A percentile compares a stretch with the other conserved stretches of the same genome.
These are phyloP conservation scores for Phytophthora ramorum DNA, from an alignment of 352 stramenopile species.

Conservation along the genomic window DNA sequence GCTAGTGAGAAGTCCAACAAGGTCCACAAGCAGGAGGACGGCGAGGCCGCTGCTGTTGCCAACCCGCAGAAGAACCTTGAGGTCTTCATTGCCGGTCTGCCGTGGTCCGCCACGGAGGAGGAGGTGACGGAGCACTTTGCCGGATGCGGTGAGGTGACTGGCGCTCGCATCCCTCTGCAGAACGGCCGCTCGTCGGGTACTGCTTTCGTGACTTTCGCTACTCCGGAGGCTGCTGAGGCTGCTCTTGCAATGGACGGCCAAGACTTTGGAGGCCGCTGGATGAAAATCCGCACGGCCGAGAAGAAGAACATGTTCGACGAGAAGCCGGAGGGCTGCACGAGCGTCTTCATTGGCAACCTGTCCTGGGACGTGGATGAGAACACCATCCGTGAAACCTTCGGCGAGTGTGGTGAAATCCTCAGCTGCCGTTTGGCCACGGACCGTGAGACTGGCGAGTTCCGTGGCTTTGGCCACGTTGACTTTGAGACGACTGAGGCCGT, in stretches of 20 bases:
- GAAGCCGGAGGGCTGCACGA: slow-evolving; percentile 96
- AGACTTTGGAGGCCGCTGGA: slow-evolving; percentile 95
- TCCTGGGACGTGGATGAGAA: slow-evolving; percentile 97
- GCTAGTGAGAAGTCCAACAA: slow-evolving; percentile 68
- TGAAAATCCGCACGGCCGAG: slow-evolving; percentile 94
- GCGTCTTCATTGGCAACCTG: slow-evolving; percentile 98
- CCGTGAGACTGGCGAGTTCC: slow-evolving; percentile 98
- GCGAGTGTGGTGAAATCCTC: slow-evolving; percentile 95
- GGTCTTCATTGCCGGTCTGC: slow-evolving; percentile 94
- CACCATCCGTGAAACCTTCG: slow-evolving; percentile 92
- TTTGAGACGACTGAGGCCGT: slow-evolving; percentile 96
- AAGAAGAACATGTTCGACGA: slow-evolving; percentile 88
- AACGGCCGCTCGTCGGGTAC: slow-evolving; percentile 94
- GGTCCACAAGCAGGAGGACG: slow-evolving; percentile 79
- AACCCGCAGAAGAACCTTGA: slow-evolving; percentile 64
- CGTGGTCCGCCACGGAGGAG: slow-evolving; percentile 95
- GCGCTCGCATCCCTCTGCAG: slow-evolving; percentile 86
- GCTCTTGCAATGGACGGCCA: slow-evolving; percentile 93
- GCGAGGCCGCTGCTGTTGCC: slow-evolving; percentile 57
- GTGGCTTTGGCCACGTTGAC: slow-evolving; percentile 98
- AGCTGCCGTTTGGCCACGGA: slow-evolving; percentile 96
- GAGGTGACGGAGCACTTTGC: slow-evolving; percentile 96
- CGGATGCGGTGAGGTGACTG: slow-evolving; percentile 90
- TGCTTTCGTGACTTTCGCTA: slow-evolving; percentile 95
- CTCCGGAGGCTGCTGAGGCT: slow-evolving; percentile 69